Percentiles rank a stretch among this genome's conserved stretches.
Evolutionary conservation across 805 yeast genomes (phyloP).

Genomic region (Ogataea ramenticola): DNA sequence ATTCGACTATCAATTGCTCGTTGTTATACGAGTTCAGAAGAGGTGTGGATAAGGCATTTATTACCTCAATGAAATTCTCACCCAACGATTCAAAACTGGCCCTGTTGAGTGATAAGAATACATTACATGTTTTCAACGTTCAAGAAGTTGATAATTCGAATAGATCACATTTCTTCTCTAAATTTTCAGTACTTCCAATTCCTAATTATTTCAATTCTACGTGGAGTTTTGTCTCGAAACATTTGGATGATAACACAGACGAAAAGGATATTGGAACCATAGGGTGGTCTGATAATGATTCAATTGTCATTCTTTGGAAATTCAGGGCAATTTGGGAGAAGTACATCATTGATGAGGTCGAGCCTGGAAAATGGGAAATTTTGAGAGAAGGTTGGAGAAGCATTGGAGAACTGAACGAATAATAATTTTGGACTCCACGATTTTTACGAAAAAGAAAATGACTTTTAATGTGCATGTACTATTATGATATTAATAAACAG

Average conservation of each 20-base stretch:
- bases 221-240: constrained; percentile 81
- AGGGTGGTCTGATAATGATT: constrained; percentile 76
- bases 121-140: constrained; percentile 74
- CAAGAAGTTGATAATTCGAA: constrained; percentile 21
- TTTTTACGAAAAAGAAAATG: neutral
- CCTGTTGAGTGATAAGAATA: constrained; percentile 80
- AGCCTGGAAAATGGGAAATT: constrained; percentile 41
- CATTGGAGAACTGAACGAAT: constrained; percentile 31
- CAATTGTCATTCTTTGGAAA: constrained; percentile 71
- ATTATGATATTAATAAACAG: neutral
- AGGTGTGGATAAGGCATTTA: constrained; percentile 78
- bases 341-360: constrained; percentile 54
- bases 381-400: constrained; percentile 68
- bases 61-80: constrained; percentile 79
- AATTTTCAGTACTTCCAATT: constrained; percentile 49
- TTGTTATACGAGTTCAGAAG: constrained; percentile 80
- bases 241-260: constrained; percentile 31
- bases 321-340: constrained; percentile 78
- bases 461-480: neutral
- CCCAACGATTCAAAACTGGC: constrained; percentile 73
- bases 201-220: constrained; percentile 67
- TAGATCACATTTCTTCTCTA: constrained; percentile 60
- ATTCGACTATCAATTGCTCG: constrained; percentile 60
- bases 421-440: no score
- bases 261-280: constrained; percentile 35